Percentiles rank a stretch among this genome's conserved stretches.
Evolutionary conservation across 2,329 filamentous ascomycete genomes (phyloP).

Genomic region (Claviceps africana): DNA sequence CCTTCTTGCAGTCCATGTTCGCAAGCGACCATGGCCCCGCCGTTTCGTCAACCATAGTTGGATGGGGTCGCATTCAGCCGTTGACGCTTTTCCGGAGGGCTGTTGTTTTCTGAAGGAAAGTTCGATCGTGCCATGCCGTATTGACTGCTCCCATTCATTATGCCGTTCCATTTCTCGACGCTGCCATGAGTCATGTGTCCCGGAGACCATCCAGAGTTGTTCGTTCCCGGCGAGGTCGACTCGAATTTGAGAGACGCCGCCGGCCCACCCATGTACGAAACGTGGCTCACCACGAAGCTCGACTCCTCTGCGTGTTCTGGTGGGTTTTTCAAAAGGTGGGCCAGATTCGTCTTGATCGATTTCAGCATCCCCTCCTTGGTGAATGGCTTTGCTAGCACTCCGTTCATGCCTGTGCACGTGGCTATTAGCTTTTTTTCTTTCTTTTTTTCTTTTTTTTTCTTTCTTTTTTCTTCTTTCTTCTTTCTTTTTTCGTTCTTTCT

Average conservation of each 20-base stretch:
- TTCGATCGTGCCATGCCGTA: constrained; percentile 22
- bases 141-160: constrained; percentile 27
- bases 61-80: constrained; percentile 31
- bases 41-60: constrained; percentile 22
- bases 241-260: constrained; percentile 33
- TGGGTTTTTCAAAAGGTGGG: constrained; percentile 63
- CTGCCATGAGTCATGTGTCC: constrained; percentile 33
- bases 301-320: constrained; percentile 27
- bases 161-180: constrained; percentile 33
- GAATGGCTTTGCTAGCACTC: constrained; percentile 92
- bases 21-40: background rate
- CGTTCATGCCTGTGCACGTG: constrained; percentile 69
- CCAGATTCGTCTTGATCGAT: constrained; percentile 77
- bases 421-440: background rate
- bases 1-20: background rate
- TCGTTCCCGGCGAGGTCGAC: constrained; percentile 33
- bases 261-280: constrained; percentile 21
- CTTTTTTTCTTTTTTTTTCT: background rate
- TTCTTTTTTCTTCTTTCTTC: background rate
- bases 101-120: constrained; percentile 23
- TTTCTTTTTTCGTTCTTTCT: background rate
- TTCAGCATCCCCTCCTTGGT: constrained; percentile 75
- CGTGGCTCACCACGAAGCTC: constrained; percentile 19
- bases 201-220: constrained; percentile 37
- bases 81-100: constrained; percentile 38